Evolutionary conservation across 306 rosid genomes (phyloP).

Genomic region (Morella rubra): DNA sequence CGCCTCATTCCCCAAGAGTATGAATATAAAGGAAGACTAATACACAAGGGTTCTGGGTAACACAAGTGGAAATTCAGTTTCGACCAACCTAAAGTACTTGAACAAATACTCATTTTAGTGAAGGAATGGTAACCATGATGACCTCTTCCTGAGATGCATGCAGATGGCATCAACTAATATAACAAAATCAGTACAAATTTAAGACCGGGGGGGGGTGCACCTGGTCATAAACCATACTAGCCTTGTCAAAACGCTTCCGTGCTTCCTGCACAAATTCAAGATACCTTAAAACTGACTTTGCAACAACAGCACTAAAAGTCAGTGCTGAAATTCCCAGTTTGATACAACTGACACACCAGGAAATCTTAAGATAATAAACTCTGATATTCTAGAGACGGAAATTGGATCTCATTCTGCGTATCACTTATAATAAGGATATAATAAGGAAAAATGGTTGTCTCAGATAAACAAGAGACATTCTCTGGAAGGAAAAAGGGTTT

Average conservation of each 20-base stretch:
- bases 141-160: conserved; percentile 13
- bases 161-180: conserved; percentile 10
- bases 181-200: conserved; percentile 20
- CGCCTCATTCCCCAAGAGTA: not conserved
- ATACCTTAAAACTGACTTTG: conserved; percentile 33
- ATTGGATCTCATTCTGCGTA: conserved; percentile 2
- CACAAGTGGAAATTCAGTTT: not conserved
- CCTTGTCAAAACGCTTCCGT: conserved; percentile 96
- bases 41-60: not conserved
- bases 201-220: conserved; percentile 44
- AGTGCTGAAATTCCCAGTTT: conserved; percentile 3
- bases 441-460: conserved; percentile 3
- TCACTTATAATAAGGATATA: not conserved
- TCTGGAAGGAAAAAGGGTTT: not conserved
- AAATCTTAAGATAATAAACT: conserved; percentile 16
- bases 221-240: conserved; percentile 97
- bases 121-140: conserved; percentile 18
- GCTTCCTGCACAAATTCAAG: conserved; percentile 81
- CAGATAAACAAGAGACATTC: not conserved
- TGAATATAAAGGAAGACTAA: not conserved
- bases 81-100: not conserved
- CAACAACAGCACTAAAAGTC: conserved; percentile 11
- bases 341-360: conserved; percentile 20
- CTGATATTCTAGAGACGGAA: conserved; percentile 11
- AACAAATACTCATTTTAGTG: conserved; percentile 16